Conservation (phyloP, 116 monocot species). For the Trichopus zeylanicus region DNA sequence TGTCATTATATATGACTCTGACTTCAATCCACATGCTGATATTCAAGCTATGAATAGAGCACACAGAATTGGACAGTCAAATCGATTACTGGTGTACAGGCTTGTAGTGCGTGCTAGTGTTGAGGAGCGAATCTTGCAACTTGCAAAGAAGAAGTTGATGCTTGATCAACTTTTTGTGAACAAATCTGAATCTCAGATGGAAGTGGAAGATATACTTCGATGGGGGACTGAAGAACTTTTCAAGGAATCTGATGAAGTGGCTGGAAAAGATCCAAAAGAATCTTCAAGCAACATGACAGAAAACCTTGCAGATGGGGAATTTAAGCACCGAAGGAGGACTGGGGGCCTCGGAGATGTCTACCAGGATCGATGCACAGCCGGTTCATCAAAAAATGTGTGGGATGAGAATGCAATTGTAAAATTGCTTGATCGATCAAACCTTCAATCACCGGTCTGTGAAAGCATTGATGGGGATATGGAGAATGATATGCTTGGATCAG, state of each 20-base stretch:
- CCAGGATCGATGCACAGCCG: constrained; percentile 75
- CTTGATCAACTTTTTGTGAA: constrained; percentile 99
- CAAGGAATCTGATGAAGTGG: constrained; percentile 31
- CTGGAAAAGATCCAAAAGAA: constrained; percentile 45
- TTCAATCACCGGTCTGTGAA: constrained; percentile 54
- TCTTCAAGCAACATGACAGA: constrained; percentile 35
- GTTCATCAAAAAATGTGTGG: constrained; percentile 64
- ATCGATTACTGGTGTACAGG: constrained; percentile 84
- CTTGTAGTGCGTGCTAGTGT: constrained; percentile 98
- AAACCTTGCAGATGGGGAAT: constrained; percentile 33
- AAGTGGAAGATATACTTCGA: constrained; percentile 93
- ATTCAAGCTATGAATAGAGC: constrained; percentile 99
- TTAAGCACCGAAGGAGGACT: constrained; percentile 53
- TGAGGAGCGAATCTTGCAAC: constrained; percentile 94
- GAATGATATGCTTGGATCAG: constrained; percentile 90
- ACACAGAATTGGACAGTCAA: constrained; percentile 97
- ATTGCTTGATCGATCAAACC: constrained; percentile 81
- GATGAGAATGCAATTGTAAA: constrained; percentile 88
- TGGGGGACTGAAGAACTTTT: constrained; percentile 99
- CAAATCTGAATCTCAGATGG: constrained; percentile 91
- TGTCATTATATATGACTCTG: constrained; percentile 99
- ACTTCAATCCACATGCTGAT: constrained; percentile 99
- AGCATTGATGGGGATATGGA: constrained; percentile 69
- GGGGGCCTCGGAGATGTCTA: constrained; percentile 98
- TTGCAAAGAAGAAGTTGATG: constrained; percentile 98